Conservation (phyloP, 192 early-diverging fungal species). For the Gamsiella multidivaricata region DNA sequence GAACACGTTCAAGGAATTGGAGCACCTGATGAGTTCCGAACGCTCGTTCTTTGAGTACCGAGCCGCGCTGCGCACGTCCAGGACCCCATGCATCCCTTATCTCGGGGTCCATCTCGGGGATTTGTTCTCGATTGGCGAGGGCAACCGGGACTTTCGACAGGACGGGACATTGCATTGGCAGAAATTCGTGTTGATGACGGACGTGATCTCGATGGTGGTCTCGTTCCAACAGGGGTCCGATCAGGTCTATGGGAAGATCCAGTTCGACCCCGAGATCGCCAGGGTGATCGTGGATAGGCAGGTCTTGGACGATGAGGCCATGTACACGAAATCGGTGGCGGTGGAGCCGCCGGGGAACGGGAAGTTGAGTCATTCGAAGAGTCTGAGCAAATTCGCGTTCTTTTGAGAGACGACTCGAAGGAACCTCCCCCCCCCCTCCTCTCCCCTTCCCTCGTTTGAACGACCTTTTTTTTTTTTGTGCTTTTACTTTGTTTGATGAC, state of each 20-base stretch:
- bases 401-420: not conserved
- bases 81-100: conserved; percentile 77
- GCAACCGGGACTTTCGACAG: conserved; percentile 68
- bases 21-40: conserved; percentile 75
- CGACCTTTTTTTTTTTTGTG: conserved; percentile 5
- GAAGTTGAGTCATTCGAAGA: conserved; percentile 35
- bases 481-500: not conserved
- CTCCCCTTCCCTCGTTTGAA: too few relatives aligned
- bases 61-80: conserved; percentile 60
- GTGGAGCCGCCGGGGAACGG: conserved; percentile 54
- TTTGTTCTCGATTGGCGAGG: conserved; percentile 78
- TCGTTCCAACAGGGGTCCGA: conserved; percentile 61
- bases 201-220: conserved; percentile 68
- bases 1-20: conserved; percentile 67
- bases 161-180: conserved; percentile 76
- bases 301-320: conserved; percentile 52
- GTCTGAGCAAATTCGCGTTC: conserved; percentile 39
- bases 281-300: conserved; percentile 29
- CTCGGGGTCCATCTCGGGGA: conserved; percentile 80
- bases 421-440: too few relatives aligned
- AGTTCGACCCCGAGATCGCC: conserved; percentile 42
- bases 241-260: conserved; percentile 27
- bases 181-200: conserved; percentile 78
- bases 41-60: conserved; percentile 76
- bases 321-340: conserved; percentile 45